A percentile compares a stretch with the other conserved stretches of the same genome.
These are phyloP conservation scores for Rehmannia glutinosa DNA, from an alignment of 257 asterid genomes.

Conservation along the genomic window DNA sequence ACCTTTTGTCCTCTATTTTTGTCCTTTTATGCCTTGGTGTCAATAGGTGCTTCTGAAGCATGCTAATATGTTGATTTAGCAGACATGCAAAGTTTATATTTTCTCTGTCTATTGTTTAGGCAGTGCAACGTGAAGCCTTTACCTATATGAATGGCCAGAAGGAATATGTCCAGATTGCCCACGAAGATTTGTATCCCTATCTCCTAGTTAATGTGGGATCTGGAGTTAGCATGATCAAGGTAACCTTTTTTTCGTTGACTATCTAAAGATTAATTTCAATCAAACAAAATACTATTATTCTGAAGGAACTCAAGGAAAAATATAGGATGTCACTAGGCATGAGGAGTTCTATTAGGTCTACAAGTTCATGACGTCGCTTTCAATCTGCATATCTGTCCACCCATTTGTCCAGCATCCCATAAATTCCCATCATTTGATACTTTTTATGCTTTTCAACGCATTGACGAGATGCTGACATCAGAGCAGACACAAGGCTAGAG, in stretches of 20 bases:
- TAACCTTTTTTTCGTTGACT: conserved; percentile 18
- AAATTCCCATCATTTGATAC: background rate
- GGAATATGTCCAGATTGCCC: conserved; percentile 76
- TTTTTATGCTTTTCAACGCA: too few species aligned
- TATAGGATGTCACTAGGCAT: background rate
- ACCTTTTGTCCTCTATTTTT: background rate
- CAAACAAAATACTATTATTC: background rate
- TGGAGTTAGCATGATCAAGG: conserved; percentile 99
- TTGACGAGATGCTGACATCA: too few species aligned
- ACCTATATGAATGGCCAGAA: conserved; percentile 66
- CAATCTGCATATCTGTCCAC: background rate
- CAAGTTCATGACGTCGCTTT: background rate
- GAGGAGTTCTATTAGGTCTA: background rate
- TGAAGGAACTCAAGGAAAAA: background rate
- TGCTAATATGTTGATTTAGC: conserved; percentile 22
- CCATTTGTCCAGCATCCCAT: background rate
- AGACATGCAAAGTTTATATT: conserved; percentile 12
- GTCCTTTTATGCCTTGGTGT: background rate
- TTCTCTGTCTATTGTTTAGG: conserved; percentile 44
- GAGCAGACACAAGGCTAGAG: too few species aligned
- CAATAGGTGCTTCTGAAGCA: too few species aligned
- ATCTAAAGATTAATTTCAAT: conserved; percentile 6
- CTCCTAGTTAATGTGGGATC: conserved; percentile 96
- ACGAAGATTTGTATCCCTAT: conserved; percentile 87
- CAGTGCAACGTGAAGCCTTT: conserved; percentile 79